A percentile compares a stretch with the other conserved stretches of the same genome.
phyloP scores from a whole-genome alignment of 345 rosid species.

The Salix caprea region DNA sequence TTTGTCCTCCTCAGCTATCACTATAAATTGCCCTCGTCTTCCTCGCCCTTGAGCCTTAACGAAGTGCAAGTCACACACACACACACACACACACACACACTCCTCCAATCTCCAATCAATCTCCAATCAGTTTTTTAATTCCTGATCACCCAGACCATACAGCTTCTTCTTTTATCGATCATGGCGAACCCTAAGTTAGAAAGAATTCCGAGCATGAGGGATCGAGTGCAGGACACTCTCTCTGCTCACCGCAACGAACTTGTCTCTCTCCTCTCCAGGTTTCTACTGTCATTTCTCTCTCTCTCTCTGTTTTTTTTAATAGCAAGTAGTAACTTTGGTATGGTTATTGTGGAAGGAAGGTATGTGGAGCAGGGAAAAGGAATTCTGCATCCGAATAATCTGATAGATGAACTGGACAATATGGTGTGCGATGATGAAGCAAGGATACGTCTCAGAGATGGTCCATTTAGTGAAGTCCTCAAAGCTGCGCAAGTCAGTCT shows the following conservation, averaged over 20 bases:
- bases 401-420: slow-evolving; percentile 77
- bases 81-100: neutral
- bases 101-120: no score
- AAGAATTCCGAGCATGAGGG: slow-evolving; percentile 71
- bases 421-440: slow-evolving; percentile 51
- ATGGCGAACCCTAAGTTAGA: slow-evolving; percentile 54
- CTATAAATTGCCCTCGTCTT: slow-evolving; percentile 4
- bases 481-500: slow-evolving; percentile 62
- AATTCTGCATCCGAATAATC: slow-evolving; percentile 76
- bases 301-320: neutral
- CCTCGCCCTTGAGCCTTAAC: neutral
- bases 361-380: slow-evolving; percentile 93
- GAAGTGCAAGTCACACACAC: neutral
- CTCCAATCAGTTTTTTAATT: no score
- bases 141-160: no score
- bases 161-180: neutral
- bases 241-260: slow-evolving; percentile 86
- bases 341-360: slow-evolving; percentile 52
- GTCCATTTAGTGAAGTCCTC: slow-evolving; percentile 75
- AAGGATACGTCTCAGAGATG: slow-evolving; percentile 40
- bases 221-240: slow-evolving; percentile 86
- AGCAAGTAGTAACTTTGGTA: neutral
- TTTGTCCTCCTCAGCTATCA: neutral
- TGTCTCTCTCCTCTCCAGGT: slow-evolving; percentile 94
- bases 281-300: neutral